Percentiles rank a stretch among this genome's conserved stretches.
Evolutionary conservation across 2,329 filamentous ascomycete species (phyloP).

Genomic region (Purpureocillium lavendulum): DNA sequence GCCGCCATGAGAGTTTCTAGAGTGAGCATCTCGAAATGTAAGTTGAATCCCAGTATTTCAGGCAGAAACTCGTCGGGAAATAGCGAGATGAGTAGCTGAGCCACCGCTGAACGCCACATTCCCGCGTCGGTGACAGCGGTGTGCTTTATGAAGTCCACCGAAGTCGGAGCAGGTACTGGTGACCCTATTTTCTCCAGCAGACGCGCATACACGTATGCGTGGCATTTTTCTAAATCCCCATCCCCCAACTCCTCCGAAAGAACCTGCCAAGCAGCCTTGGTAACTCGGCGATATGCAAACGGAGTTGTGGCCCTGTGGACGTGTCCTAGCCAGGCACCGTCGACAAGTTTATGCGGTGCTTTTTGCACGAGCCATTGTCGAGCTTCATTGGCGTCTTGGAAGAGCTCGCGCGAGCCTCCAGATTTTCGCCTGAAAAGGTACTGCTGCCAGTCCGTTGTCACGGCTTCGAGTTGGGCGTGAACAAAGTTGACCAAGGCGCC

Average conservation of each 20-base stretch:
- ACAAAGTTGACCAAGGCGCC: slow-evolving; percentile 2
- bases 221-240: slow-evolving; percentile 35
- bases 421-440: slow-evolving; percentile 6
- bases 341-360: slow-evolving; percentile 23
- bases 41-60: slow-evolving; percentile 41
- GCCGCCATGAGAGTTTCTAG: slow-evolving; percentile 12
- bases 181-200: slow-evolving; percentile 12
- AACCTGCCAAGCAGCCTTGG: slow-evolving; percentile 35
- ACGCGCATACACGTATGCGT: slow-evolving; percentile 26
- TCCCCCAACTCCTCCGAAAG: slow-evolving; percentile 42
- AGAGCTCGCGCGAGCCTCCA: slow-evolving; percentile 4
- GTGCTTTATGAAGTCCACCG: slow-evolving; percentile 7
- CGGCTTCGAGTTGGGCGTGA: slow-evolving; percentile 3
- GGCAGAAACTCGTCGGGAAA: slow-evolving; percentile 40
- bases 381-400: slow-evolving; percentile 3
- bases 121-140: slow-evolving; percentile 1
- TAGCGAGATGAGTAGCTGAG: slow-evolving; percentile 35
- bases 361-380: slow-evolving; percentile 4
- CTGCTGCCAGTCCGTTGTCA: slow-evolving; percentile 1
- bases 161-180: slow-evolving; percentile 3
- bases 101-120: slow-evolving; percentile 33
- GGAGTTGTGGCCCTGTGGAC: slow-evolving; percentile 32
- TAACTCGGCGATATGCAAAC: slow-evolving; percentile 20
- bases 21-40: slow-evolving; percentile 36
- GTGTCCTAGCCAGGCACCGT: slow-evolving; percentile 39